Evolutionary conservation across 1,284 basidiomycete species (phyloP), one percentile per base, ranked within the genome.

Genomic region (Microbotryum scabiosae): DNA sequence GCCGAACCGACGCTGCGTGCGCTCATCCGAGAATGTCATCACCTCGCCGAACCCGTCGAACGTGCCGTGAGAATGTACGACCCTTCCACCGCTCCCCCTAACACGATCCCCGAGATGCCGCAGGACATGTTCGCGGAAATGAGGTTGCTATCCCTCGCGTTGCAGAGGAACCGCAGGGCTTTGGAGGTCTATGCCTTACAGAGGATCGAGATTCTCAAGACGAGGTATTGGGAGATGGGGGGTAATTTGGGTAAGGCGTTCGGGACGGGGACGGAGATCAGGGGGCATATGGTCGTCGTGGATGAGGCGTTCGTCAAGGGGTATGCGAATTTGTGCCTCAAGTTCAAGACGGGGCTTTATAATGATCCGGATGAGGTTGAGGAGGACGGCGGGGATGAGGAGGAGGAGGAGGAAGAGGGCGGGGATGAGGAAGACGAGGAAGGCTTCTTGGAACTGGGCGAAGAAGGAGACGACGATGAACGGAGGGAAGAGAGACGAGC

Each of bases 201-300:
- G 73, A 83, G 94, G 36, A 76, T 90, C 48, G 86, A 90, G 70
- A 84, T 84, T 60, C 82, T 97, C 58, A 82, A 85, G 67, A 84
- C 87, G 70, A 81, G 88, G 76, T 94, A 90, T 76, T 97, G 93
- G 92, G 78, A 83, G n/a, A 82, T 84, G 16, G 91, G 90, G n/a
- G 92, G 89, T n/a, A 86, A 88, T 2, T 77, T 96, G 2, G 86
- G 88, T 0, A 86, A 90, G 64, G 80, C 94, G n/a, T 82, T 97
- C 48, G 82, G 68, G 7, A 59, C 66, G 20, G 64, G 61, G 9
- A 65, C 68, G 23, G 88, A 90, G 65, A 80, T 88, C 43, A 82
- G 91, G 51, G 81, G 83, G 60, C 86, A 86, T 67, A 80, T 97
- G 45, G 87, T 86, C 0, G 89, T 91, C 0, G 85, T 90, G 71